These are phyloP conservation scores for Candida boleticola DNA, from an alignment of 805 yeast genomes.

Conservation along the genomic window DNA sequence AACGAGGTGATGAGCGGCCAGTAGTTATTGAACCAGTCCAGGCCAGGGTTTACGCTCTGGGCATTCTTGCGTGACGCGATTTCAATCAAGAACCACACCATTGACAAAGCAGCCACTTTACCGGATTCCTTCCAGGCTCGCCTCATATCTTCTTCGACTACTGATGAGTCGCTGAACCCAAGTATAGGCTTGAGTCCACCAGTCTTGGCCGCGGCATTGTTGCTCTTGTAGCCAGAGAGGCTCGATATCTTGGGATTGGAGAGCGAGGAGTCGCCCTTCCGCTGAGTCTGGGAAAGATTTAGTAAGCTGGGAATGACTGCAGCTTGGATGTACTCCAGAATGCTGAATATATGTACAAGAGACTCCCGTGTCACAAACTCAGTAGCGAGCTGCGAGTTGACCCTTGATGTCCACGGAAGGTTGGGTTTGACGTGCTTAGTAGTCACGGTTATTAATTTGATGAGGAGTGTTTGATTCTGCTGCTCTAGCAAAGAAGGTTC, in stretches of 20 bases:
- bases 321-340: not conserved
- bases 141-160: constrained; percentile 22
- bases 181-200: constrained; percentile 15
- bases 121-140: constrained; percentile 24
- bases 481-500: too few species aligned
- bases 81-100: constrained; percentile 22
- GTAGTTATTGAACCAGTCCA: constrained; percentile 9
- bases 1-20: constrained; percentile 32
- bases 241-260: not conserved
- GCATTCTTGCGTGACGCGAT: constrained; percentile 3
- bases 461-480: not conserved
- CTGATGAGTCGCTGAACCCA: constrained; percentile 11
- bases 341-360: not conserved
- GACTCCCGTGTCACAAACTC: not conserved
- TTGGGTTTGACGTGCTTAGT: constrained; percentile 26
- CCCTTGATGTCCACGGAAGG: constrained; percentile 26
- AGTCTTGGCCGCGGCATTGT: not conserved
- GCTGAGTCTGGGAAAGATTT: not conserved
- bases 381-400: constrained; percentile 11
- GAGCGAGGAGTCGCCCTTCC: not conserved
- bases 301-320: not conserved
- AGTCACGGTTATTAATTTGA: not conserved
- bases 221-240: not conserved
- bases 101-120: constrained; percentile 23
- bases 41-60: too few species aligned